Evolutionary conservation across 2,329 filamentous ascomycete genomes (phyloP), one percentile per base, ranked within the genome.

Genomic region (Fusarium bactridioides): DNA sequence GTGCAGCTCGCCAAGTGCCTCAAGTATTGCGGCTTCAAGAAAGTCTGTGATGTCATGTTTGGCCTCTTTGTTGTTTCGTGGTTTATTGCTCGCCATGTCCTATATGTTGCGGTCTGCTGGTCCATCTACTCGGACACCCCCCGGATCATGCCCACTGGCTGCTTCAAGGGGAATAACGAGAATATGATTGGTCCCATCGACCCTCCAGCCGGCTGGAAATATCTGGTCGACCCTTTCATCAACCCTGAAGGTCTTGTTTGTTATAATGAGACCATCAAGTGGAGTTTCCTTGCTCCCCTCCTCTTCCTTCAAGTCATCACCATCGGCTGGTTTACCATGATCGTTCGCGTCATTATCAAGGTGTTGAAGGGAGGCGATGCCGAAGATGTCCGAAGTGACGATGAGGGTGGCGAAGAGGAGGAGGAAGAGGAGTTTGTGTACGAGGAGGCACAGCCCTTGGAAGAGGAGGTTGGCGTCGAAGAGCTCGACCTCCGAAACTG

Each of bases 251-350:
- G 94, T 23, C 85, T 89, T 3, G 89, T 98, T 51, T 97, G 94
- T 86, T 97, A 91, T 86, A 93, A 93, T 76, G 82, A 90, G 27
- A 87, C 86, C 16, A 89, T 98, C 77, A 91, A 92, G 77, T 93
- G 89, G 87, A 86, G 87, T 18, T 98, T 98, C 84, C 84, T 98
- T 21, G 86, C 87, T 15, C 87, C 94, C 43, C 89, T 99, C 6
- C 84, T 97, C 18, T 88, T 91, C 41, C 86, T 99, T 27, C 94
- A 98, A 82, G 84, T 87, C 27, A 88, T 99, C 59, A 94, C 93
- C 37, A 84, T 97, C 40, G 87, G 93, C 69, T 98, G 96, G 96
- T 97, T 98, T 78, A 87, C 86, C 70, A 93, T 97, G 90, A 97
- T 98, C 74, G 82, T 95, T 43, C 90, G 91, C 64, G 93, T 99